Evolutionary conservation across 495 filamentous ascomycete species (phyloP), one percentile per base, ranked within the genome.

Genomic region (Xylaria bambusicola): DNA sequence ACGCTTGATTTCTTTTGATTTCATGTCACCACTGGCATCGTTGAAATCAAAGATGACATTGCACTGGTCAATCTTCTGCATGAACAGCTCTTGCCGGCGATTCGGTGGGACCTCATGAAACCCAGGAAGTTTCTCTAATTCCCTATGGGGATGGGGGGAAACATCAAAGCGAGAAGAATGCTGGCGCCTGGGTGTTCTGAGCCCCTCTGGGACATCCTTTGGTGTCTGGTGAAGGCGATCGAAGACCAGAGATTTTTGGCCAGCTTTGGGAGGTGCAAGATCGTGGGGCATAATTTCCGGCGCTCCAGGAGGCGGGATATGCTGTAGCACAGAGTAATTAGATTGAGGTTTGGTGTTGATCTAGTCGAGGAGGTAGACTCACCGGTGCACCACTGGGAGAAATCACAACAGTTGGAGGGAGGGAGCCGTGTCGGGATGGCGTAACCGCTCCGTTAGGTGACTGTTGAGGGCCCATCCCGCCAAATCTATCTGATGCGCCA

Each of bases 41-140:
- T 97, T 99, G 78, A 99, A 99, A 74, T 99, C 94, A 68, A 99
- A 99, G 65, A 99, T 99, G 75, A 99, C 95, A 69, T 99, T 99
- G 80, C 94, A 99, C 74, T 99, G 94, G 68, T 98, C 94, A 67
- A 99, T 95, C 82, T 99, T 99, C 73, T 98, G 92, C 93, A 99
- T 97, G 77, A 99, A 99, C 17, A 99, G 83, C 42, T 98, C 94
- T 77, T 99, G 93, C 52, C 94, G 88, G 35, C 92, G 85, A 62
- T 96, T 93, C 18, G 94, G 95, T 9, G 93, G 88, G 48, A 98
- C 94, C 75, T 99, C 94, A 71, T 98, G 94, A 77, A 99, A 99
- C n/a, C 94, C 93, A 0, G 93, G 92, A 12, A 98, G 80, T 76
- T 99, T 99, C 70, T 98, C 95, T 42, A 99, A 78, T 75, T 99